Percentiles rank a stretch among this genome's conserved stretches.
Conservation (phyloP, 179 eudicot genomes). For the Camellia oleifera region DNA sequence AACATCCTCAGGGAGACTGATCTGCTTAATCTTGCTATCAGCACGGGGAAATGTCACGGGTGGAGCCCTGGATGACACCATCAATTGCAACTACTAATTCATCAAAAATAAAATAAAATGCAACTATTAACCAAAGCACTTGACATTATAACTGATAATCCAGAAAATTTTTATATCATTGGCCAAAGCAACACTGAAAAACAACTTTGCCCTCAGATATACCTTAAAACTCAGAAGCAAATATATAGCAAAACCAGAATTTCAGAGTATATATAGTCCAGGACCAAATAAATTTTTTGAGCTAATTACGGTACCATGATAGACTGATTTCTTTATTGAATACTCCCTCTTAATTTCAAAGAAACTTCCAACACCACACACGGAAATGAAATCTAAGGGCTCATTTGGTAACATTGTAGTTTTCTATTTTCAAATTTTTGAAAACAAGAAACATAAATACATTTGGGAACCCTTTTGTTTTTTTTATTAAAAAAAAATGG, state of each 20-base stretch:
- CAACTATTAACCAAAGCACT: conserved; percentile 3
- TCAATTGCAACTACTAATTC: background rate
- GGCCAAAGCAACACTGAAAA: background rate
- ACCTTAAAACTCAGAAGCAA: background rate
- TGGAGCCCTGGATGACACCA: conserved; percentile 64
- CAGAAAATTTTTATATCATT: background rate
- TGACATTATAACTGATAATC: conserved; percentile 5
- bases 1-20: conserved; percentile 76
- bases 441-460: too few species aligned
- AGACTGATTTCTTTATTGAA: background rate
- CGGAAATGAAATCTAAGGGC: too few species aligned
- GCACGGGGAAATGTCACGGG: conserved; percentile 78
- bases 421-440: too few species aligned
- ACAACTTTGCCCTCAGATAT: background rate
- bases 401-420: too few species aligned
- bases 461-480: too few species aligned
- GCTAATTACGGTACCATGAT: background rate
- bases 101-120: too few species aligned
- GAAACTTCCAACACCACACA: too few species aligned
- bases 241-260: background rate
- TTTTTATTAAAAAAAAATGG: too few species aligned
- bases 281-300: background rate
- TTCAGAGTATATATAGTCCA: background rate
- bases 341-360: too few species aligned
- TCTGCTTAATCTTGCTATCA: conserved; percentile 55